Conservation (phyloP, 2,329 filamentous ascomycete species). For the Lachnellula willkommii region DNA sequence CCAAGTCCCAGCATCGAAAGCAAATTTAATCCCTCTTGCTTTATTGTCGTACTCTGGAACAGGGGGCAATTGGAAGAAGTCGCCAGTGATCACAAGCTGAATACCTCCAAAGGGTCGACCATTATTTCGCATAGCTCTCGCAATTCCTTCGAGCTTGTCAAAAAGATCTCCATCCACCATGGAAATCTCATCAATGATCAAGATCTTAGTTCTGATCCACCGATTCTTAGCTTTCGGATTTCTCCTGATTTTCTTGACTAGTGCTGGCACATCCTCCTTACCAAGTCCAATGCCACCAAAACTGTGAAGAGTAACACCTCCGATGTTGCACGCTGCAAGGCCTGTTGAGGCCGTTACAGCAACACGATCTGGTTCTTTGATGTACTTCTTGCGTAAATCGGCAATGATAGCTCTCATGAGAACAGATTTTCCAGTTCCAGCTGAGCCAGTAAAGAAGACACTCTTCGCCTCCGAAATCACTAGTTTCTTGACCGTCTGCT, state of each 20-base stretch:
- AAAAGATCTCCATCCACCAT: conserved; percentile 98
- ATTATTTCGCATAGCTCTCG: conserved; percentile 80
- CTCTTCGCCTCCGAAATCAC: conserved; percentile 77
- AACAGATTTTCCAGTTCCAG: conserved; percentile 95
- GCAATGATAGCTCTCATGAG: conserved; percentile 87
- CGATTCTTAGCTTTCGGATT: conserved; percentile 83
- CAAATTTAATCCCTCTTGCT: conserved; percentile 68
- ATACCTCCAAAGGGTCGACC: conserved; percentile 92
- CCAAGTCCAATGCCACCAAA: conserved; percentile 93
- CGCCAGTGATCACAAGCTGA: conserved; percentile 89
- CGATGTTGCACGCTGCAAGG: conserved; percentile 92
- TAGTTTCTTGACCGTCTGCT: conserved; percentile 74
- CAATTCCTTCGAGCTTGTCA: conserved; percentile 89
- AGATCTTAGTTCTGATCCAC: conserved; percentile 81
- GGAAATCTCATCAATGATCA: conserved; percentile 92
- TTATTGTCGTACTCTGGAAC: conserved; percentile 68
- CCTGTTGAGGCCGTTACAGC: conserved; percentile 95
- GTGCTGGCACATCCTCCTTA: conserved; percentile 73
- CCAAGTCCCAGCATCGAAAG: conserved; percentile 91
- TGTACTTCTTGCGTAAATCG: conserved; percentile 70
- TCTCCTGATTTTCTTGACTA: conserved; percentile 85
- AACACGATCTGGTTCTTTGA: conserved; percentile 72
- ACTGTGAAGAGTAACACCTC: conserved; percentile 90
- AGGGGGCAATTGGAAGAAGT: conserved; percentile 95
- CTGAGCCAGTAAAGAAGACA: conserved; percentile 96